Evolutionary conservation across 2,329 filamentous ascomycete genomes (phyloP).

Genomic region (Chaetoscypha palmicola): DNA sequence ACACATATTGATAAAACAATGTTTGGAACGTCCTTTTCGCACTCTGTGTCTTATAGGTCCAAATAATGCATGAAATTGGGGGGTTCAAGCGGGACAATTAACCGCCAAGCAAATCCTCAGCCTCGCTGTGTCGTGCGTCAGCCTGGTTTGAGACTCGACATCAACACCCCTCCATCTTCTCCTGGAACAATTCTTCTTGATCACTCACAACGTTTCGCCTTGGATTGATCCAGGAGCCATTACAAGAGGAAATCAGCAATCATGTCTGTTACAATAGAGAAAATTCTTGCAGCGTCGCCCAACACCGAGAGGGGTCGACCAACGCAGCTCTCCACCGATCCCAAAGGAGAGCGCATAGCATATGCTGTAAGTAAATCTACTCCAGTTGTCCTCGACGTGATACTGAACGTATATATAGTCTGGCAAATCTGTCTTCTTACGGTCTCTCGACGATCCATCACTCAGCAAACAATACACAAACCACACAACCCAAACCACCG

Average conservation of each 20-base stretch:
- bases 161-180: too few relatives aligned
- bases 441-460: slow-evolving; percentile 85
- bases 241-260: too few relatives aligned
- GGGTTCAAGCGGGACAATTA: background rate
- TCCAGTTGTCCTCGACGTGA: too few relatives aligned
- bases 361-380: slow-evolving; percentile 83
- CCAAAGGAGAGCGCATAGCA: slow-evolving; percentile 84
- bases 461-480: slow-evolving; percentile 83
- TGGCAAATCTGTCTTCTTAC: slow-evolving; percentile 93
- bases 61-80: too few relatives aligned
- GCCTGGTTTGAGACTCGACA: slow-evolving; percentile 4
- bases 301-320: slow-evolving; percentile 78
- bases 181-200: too few relatives aligned
- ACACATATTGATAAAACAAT: too few relatives aligned
- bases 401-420: too few relatives aligned
- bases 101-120: slow-evolving; percentile 3
- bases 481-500: slow-evolving; percentile 82
- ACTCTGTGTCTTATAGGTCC: too few relatives aligned
- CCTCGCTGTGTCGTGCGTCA: slow-evolving; percentile 10
- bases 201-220: too few relatives aligned
- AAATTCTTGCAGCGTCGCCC: slow-evolving; percentile 79
- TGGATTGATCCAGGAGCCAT: too few relatives aligned
- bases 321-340: slow-evolving; percentile 79
- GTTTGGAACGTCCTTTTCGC: too few relatives aligned
- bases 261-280: slow-evolving; percentile 49